Percentiles rank a stretch among this genome's conserved stretches.
These are phyloP conservation scores for Apiospora saccharicola DNA, from an alignment of 2,329 filamentous ascomycete species.

Conservation along the genomic window DNA sequence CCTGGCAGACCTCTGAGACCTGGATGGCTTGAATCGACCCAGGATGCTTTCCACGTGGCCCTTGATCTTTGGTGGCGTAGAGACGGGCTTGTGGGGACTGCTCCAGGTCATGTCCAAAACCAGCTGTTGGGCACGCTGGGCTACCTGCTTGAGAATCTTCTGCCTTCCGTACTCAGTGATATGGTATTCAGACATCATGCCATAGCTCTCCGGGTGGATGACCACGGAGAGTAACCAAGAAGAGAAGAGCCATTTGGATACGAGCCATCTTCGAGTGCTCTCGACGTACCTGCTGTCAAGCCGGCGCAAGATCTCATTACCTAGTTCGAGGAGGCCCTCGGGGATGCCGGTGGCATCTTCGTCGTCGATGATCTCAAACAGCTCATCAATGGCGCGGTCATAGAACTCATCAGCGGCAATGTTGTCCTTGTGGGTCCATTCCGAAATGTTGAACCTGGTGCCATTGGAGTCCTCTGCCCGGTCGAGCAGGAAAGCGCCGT, in stretches of 20 bases:
- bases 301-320: constrained; percentile 82
- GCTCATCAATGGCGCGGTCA: constrained; percentile 76
- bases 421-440: constrained; percentile 80
- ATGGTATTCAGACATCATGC: constrained; percentile 86
- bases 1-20: constrained; percentile 60
- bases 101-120: constrained; percentile 81
- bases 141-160: constrained; percentile 80
- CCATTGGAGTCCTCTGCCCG: constrained; percentile 81
- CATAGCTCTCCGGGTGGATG: constrained; percentile 84
- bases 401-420: constrained; percentile 90
- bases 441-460: constrained; percentile 73
- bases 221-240: constrained; percentile 85
- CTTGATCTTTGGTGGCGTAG: constrained; percentile 69
- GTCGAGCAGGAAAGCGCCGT: constrained; percentile 89
- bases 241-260: constrained; percentile 92
- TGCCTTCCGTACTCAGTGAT: constrained; percentile 91
- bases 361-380: constrained; percentile 89
- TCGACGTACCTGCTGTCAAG: constrained; percentile 76
- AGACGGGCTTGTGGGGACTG: constrained; percentile 61
- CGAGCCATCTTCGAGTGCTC: constrained; percentile 81
- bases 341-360: constrained; percentile 86
- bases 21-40: constrained; percentile 65
- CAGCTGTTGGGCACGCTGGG: constrained; percentile 78
- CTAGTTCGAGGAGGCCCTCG: constrained; percentile 82
- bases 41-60: constrained; percentile 76